Conservation (phyloP, 345 rosid species). For the rapeseed (Brassica napus) region DNA sequence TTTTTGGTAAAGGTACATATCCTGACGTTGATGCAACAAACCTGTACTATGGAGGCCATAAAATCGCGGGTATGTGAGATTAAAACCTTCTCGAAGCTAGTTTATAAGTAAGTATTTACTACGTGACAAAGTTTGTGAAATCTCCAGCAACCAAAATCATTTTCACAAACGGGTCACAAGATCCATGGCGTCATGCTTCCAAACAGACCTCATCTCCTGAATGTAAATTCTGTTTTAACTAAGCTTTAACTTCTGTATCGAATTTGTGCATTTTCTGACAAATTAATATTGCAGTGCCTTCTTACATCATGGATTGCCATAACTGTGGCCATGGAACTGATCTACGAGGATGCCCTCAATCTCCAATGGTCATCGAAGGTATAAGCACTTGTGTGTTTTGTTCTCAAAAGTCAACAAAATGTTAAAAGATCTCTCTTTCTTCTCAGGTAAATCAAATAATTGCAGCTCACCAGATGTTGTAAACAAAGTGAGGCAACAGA, state of each 20-base stretch:
- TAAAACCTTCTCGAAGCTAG: slow-evolving; percentile 11
- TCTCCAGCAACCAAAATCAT: slow-evolving; percentile 74
- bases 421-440: background rate
- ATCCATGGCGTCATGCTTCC: slow-evolving; percentile 98
- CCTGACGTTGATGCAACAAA: slow-evolving; percentile 78
- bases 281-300: slow-evolving; percentile 27
- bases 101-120: slow-evolving; percentile 13
- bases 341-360: slow-evolving; percentile 87
- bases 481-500: slow-evolving; percentile 71
- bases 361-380: slow-evolving; percentile 76
- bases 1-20: slow-evolving; percentile 67
- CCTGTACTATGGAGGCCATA: slow-evolving; percentile 79
- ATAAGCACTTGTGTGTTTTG: slow-evolving; percentile 6
- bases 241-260: background rate
- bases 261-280: slow-evolving; percentile 1
- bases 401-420: background rate
- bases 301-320: slow-evolving; percentile 63
- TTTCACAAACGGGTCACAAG: slow-evolving; percentile 86
- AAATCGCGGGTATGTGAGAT: slow-evolving; percentile 55
- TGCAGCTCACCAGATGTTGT: slow-evolving; percentile 78
- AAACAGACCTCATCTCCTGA: slow-evolving; percentile 70
- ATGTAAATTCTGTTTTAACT: slow-evolving; percentile 46
- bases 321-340: slow-evolving; percentile 95
- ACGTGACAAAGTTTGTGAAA: background rate
- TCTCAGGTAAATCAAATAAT: slow-evolving; percentile 63